Evolutionary conservation across 768 basidiomycete species (phyloP), one percentile per base, ranked within the genome.

Genomic region (Pulveroboletus sp.): DNA sequence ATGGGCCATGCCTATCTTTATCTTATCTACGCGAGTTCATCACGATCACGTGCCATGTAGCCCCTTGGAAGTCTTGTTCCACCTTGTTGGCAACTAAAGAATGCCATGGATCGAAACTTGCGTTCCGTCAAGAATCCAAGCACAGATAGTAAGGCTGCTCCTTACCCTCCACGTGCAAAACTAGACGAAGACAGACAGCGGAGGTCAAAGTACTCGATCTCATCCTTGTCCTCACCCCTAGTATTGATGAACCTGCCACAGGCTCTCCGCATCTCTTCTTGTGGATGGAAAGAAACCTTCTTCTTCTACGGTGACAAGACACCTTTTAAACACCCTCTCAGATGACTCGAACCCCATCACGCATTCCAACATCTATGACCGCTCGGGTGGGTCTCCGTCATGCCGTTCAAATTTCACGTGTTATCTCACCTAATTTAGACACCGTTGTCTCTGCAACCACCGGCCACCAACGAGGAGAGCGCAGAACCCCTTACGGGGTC

Each of bases 301-400:
- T 17, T 60, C 69, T 0, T 56, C 72, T 26, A 67, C 69, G n/a
- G 60, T 86, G 32, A 87, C 81, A 12, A 80, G 73, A 46, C 75
- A 81, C 46, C 66, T 91, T 13, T 63, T 91, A 35, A 74, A 68
- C 24, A 87, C 82, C 0, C 73, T 93, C 38, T 63, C 73, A 14
- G 76, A 86, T 52, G 70, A 75, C 45, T 76, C 78, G 10, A 92
- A 92, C 63, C 90, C 90, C 2, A 88, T 92, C 43, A 89, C 88
- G 1, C 83, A 87, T 57, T 83, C 83, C 1, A 78, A 85, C 61
- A 77, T 81, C 51, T 71, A 69, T 44, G 71, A 81, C 35, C 79
- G 83, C 50, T 73, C 83, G 62, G 84, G 87, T 83, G 40, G 42
- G 74, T 49, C 31, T 14, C 24, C 30, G 35, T 23, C 12, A 26